phyloP scores from a whole-genome alignment of 1,284 basidiomycete species.

The Chondrostereum purpureum region DNA sequence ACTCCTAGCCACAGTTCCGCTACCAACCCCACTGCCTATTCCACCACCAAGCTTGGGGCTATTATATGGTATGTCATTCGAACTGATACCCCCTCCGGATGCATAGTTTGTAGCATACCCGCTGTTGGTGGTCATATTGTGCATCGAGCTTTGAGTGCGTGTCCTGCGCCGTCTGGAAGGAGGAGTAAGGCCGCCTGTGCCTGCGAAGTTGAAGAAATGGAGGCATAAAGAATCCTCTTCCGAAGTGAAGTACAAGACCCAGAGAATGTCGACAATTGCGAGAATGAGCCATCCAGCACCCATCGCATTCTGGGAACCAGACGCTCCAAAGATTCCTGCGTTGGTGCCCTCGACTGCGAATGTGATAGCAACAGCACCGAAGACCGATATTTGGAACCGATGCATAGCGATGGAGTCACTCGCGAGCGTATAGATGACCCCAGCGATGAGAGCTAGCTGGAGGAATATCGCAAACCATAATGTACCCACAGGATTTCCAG shows the following conservation, averaged over 20 bases:
- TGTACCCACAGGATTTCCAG: slow-evolving; percentile 49
- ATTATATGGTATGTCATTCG: slow-evolving; percentile 47
- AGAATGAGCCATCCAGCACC: slow-evolving; percentile 93
- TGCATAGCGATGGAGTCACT: slow-evolving; percentile 81
- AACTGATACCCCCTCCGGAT: slow-evolving; percentile 57
- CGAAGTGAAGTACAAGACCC: slow-evolving; percentile 94
- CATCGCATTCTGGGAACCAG: slow-evolving; percentile 67
- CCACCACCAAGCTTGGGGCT: slow-evolving; percentile 50
- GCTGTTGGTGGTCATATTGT: slow-evolving; percentile 54
- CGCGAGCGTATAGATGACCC: slow-evolving; percentile 76
- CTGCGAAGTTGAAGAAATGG: slow-evolving; percentile 79
- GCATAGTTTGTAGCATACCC: slow-evolving; percentile 56
- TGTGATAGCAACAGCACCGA: slow-evolving; percentile 82
- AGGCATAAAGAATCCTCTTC: slow-evolving; percentile 87
- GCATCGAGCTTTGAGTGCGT: slow-evolving; percentile 48
- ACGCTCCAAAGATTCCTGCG: slow-evolving; percentile 48
- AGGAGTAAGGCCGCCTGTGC: slow-evolving; percentile 80
- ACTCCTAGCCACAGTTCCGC: slow-evolving; percentile 41
- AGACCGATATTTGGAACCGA: slow-evolving; percentile 83
- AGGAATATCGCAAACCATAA: slow-evolving; percentile 94
- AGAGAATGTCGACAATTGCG: slow-evolving; percentile 85
- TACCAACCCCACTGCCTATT: slow-evolving; percentile 19
- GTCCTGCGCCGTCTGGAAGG: slow-evolving; percentile 67
- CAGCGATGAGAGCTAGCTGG: slow-evolving; percentile 75
- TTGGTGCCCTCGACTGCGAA: slow-evolving; percentile 81